Evolutionary conservation across 1,284 basidiomycete species (phyloP).

Genomic region (Naganishia cerealis): DNA sequence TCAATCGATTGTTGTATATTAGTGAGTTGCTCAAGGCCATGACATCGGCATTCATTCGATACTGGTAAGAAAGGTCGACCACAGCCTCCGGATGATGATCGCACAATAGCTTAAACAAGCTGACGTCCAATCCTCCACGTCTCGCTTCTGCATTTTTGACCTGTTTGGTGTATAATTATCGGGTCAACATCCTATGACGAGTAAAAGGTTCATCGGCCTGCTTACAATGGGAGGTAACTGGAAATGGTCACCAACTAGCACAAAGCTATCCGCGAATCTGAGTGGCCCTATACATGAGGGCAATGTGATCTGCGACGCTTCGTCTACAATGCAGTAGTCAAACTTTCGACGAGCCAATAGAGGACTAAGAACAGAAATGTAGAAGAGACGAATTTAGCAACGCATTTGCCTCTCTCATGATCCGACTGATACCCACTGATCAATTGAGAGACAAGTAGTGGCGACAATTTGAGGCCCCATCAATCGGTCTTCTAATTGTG

Average conservation of each 20-base stretch:
- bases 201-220: slow-evolving; percentile 4
- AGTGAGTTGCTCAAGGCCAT: slow-evolving; percentile 89
- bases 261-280: slow-evolving; percentile 82
- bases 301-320: slow-evolving; percentile 95
- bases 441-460: slow-evolving; percentile 87
- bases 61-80: slow-evolving; percentile 80
- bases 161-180: slow-evolving; percentile 52
- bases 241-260: slow-evolving; percentile 94
- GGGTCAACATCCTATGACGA: not conserved
- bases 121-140: slow-evolving; percentile 80
- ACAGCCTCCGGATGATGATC: slow-evolving; percentile 81
- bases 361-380: slow-evolving; percentile 66
- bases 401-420: not conserved
- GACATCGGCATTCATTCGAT: slow-evolving; percentile 95
- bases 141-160: slow-evolving; percentile 78
- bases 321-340: slow-evolving; percentile 97
- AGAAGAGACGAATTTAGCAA: slow-evolving; percentile 4
- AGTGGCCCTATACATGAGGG: slow-evolving; percentile 93
- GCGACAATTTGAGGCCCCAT: slow-evolving; percentile 89
- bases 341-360: slow-evolving; percentile 81
- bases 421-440: slow-evolving; percentile 67
- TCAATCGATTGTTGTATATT: slow-evolving; percentile 76
- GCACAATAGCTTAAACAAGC: slow-evolving; percentile 83
- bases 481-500: slow-evolving; percentile 74
- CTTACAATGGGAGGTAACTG: slow-evolving; percentile 88